Base-by-base conservation (phyloP, 164 flowering plant genomes). In the Hamamelis virginiana region DNA sequence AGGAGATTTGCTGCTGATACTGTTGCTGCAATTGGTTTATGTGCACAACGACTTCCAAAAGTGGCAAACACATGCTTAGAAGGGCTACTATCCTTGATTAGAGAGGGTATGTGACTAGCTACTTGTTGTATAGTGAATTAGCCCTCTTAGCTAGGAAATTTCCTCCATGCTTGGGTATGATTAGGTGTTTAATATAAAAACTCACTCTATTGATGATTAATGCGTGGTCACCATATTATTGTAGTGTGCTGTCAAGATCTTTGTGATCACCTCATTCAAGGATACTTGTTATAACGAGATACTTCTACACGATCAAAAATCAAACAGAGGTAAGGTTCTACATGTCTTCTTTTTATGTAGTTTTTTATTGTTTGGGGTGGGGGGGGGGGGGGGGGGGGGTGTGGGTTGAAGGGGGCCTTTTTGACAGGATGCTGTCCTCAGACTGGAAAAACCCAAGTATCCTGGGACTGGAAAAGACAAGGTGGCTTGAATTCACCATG, bases 281-380 rank as follows among this genome's bases (percentile, higher is more conserved):
- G 86, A 83, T 53, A 83, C 86, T 11, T 83, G 86, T 64, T 83
- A 78, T 73, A 79, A 78, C 55, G 86, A 83, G 74, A 83, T 83
- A 44, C 76, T 81, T 71, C 86, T 84, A 14, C 79, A 79, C 19
- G 2, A 62, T 23, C 77, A 69, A 50, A 81, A 75, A 70, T 79
- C 86, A 18, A 52, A 71, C 10, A 69, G 84, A 67, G 73, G 86
- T 78, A 78, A 59, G 55, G 4, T 74, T 11, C 28, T 14, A 8
- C 1, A 56, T 27, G 12, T 23, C 23, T 64, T 64, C 9, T 15
- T 23, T n/a, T n/a, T n/a, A n/a, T n/a, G n/a, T n/a, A n/a, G n/a
- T n/a, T n/a, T n/a, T n/a, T n/a, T n/a, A n/a, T n/a, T n/a, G n/a
- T n/a, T n/a, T n/a, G n/a, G n/a, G n/a, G n/a, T n/a, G n/a, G n/a